Percentiles rank a stretch among this genome's conserved stretches.
Conservation (phyloP, 1,284 basidiomycete species). For the Spongispora temasekensis region DNA sequence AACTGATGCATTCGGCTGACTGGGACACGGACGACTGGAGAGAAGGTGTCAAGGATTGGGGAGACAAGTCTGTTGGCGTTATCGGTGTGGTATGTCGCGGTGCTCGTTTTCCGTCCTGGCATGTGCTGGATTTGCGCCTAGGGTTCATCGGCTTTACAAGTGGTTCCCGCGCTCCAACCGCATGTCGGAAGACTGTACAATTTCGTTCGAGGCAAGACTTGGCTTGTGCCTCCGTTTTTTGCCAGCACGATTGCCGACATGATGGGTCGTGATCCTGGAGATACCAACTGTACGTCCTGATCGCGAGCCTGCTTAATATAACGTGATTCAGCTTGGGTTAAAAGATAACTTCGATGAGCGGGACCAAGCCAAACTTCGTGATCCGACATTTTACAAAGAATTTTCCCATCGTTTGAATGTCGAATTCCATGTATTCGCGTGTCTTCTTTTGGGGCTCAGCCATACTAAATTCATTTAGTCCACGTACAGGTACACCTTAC, state of each 20-base stretch:
- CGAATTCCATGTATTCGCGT: constrained; percentile 48
- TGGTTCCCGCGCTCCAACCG: constrained; percentile 59
- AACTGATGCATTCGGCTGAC: constrained; percentile 55
- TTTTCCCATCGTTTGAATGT: constrained; percentile 54
- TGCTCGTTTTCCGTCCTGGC: background rate
- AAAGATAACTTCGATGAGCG: constrained; percentile 54
- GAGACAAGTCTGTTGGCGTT: constrained; percentile 57
- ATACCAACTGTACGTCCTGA: constrained; percentile 45
- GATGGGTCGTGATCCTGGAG: constrained; percentile 36
- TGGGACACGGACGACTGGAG: constrained; percentile 53
- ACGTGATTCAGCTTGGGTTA: background rate
- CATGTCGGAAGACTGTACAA: constrained; percentile 53
- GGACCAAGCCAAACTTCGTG: constrained; percentile 51
- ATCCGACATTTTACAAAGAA: constrained; percentile 46
- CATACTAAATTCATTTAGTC: constrained; percentile 45
- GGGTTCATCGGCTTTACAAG: constrained; percentile 69
- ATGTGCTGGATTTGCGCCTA: constrained; percentile 19
- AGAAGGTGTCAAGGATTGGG: constrained; percentile 50
- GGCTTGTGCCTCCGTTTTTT: constrained; percentile 56
- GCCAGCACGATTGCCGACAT: constrained; percentile 41
- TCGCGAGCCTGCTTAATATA: background rate
- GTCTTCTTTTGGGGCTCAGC: background rate
- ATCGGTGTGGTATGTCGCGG: constrained; percentile 54
- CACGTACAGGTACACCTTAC: constrained; percentile 46
- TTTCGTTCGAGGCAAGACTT: constrained; percentile 63